Base-by-base conservation (phyloP, 2,329 filamentous ascomycete species). In the Aureobasidium leucospermi region DNA sequence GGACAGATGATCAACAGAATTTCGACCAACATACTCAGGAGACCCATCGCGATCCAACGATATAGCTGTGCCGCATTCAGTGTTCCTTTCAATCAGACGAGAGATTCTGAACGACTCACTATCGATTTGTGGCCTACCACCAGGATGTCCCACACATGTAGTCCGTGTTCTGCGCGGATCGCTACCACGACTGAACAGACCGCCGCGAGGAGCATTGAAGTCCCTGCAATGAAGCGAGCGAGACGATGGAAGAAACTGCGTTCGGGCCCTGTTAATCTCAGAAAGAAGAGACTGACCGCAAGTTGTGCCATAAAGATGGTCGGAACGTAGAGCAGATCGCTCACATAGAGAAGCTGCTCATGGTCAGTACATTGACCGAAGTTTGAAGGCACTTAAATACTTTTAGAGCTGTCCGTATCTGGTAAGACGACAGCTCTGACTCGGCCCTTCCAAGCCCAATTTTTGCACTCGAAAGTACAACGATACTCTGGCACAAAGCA, bases 1-100 rank as follows among this genome's bases (percentile, higher is more conserved):
- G 52, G 52, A 46, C 52, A 56, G 6, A 56, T 46, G 31, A 56
- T 56, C 31, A 56, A 19, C 7, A 56, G 52, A 11, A 56, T 13
- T 31, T 56, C 52, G 6, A 56, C 38, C 41, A 46, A 16, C 3
- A 46, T 36, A n/a, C 52, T 56, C 16, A 56, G 19, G 6, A 46
- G 31, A 8, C 31, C 52, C 6, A 31, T 46, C 11, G 52, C 52
- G 41, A 46, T 56, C 52, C 52, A 56, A 36, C 52, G 52, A 41
- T 46, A 19, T n/a, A 56, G 41, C 52, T 56, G 19, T 32, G n/a
- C 8, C 6, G 15, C 1, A n/a, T 8, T 45, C 41, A 31, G 41
- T 8, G 13, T 19, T 41, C 13, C 15, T 9, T 7, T 16, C 13
- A 10, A 13, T 31, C n/a, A 8, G 29, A 42, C 10, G 4, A 1